Evolutionary conservation across 768 basidiomycete species (phyloP).

Genomic region (Lepiota venenata): DNA sequence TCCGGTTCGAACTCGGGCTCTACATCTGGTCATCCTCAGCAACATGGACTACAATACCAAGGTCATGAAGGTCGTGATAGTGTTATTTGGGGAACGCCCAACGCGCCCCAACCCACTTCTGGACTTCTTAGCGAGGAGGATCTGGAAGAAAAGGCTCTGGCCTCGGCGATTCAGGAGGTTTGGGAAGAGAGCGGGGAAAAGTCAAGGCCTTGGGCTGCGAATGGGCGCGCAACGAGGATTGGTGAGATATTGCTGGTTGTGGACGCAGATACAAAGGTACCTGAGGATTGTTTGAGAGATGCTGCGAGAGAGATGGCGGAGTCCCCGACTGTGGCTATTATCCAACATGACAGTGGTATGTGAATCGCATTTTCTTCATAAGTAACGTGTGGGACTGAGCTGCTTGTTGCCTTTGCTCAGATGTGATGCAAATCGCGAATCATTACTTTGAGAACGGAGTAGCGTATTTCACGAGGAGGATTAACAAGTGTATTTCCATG

Average conservation of each 20-base stretch:
- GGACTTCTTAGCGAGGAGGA: conserved; percentile 31
- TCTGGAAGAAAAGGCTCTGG: conserved; percentile 70
- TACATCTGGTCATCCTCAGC: conserved; percentile 21
- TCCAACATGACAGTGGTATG: conserved; percentile 77
- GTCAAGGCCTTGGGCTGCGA: conserved; percentile 71
- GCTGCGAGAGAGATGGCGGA: conserved; percentile 80
- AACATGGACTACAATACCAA: conserved; percentile 65
- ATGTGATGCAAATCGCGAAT: conserved; percentile 81
- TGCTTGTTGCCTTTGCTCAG: conserved; percentile 21
- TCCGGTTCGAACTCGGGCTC: conserved; percentile 6
- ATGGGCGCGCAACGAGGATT: conserved; percentile 64
- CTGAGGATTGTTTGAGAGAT: conserved; percentile 83
- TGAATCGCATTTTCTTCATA: conserved; percentile 15
- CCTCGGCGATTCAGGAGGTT: conserved; percentile 70
- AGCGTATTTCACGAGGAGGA: conserved; percentile 77
- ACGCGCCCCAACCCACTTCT: conserved; percentile 5
- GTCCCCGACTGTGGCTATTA: conserved; percentile 74
- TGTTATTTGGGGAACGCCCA: conserved; percentile 22
- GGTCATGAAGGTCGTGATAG: conserved; percentile 60
- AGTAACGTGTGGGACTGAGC: not conserved
- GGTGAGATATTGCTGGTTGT: conserved; percentile 79
- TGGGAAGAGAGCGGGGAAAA: conserved; percentile 49
- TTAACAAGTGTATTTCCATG: conserved; percentile 73
- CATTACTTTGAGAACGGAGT: conserved; percentile 92
- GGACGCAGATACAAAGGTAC: conserved; percentile 75